Conservation (phyloP, 371 early-diverging fungal species). For the Parasitella parasitica region DNA sequence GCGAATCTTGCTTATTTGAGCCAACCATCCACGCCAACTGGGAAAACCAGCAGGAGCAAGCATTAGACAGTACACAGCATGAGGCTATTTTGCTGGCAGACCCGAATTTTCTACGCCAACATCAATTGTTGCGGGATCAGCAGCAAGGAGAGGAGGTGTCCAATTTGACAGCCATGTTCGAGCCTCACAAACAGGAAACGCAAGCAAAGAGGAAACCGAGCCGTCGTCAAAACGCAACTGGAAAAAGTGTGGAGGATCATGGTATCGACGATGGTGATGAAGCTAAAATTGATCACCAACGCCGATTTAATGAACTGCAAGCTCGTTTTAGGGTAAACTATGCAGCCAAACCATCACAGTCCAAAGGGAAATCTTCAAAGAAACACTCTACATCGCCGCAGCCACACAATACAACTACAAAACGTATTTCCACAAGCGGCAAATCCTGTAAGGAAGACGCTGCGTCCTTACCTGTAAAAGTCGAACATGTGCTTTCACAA, state of each 20-base stretch:
- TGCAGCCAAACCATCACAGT: constrained; percentile 18
- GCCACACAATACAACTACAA: not conserved
- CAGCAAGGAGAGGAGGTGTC: constrained; percentile 1
- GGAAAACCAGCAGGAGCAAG: not conserved
- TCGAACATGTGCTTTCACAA: not conserved
- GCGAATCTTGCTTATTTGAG: not conserved
- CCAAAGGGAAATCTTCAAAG: not conserved
- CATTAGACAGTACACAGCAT: not conserved
- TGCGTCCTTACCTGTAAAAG: not conserved
- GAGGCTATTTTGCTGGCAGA: constrained; percentile 31
- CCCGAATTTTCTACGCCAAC: constrained; percentile 30
- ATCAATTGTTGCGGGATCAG: constrained; percentile 20
- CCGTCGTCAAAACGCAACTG: not conserved
- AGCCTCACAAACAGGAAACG: not conserved
- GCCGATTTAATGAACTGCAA: constrained; percentile 29
- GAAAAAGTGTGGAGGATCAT: not conserved
- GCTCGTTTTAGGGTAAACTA: constrained; percentile 28
- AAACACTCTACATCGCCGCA: not conserved
- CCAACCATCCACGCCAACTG: not conserved
- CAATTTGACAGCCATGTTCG: constrained; percentile 21
- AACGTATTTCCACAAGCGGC: not conserved
- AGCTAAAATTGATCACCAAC: constrained; percentile 18
- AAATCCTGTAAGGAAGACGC: not conserved
- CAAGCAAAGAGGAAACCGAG: not conserved
- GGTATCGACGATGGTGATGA: not conserved